Evolutionary conservation across 352 stramenopile genomes (phyloP).

Genomic region (Globisporangium spinosum): DNA sequence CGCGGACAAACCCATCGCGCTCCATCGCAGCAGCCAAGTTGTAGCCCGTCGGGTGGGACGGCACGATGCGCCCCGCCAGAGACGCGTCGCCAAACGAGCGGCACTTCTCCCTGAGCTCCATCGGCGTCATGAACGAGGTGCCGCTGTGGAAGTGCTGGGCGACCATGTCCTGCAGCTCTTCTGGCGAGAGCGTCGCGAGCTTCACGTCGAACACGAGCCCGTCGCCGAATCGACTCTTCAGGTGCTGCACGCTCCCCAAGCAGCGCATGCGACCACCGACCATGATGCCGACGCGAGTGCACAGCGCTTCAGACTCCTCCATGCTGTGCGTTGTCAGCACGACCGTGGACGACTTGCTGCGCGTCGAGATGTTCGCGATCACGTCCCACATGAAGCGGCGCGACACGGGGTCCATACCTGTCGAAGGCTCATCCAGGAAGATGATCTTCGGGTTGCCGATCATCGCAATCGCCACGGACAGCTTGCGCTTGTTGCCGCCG

Average conservation of each 20-base stretch:
- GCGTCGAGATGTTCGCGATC: conserved; percentile 56
- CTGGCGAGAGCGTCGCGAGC: neutral
- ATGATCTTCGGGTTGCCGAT: conserved; percentile 90
- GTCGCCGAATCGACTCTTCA: neutral
- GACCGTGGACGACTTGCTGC: conserved; percentile 8
- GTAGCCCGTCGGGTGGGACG: conserved; percentile 65
- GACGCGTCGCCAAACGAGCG: neutral
- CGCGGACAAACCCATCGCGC: conserved; percentile 13
- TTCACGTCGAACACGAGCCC: neutral
- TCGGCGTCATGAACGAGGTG: neutral
- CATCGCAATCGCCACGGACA: conserved; percentile 92
- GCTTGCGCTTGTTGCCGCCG: conserved; percentile 92
- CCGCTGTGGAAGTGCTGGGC: neutral
- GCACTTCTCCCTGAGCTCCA: neutral
- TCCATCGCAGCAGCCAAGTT: conserved; percentile 47
- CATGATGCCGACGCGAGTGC: conserved; percentile 84
- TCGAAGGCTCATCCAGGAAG: conserved; percentile 87
- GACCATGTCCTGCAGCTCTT: neutral
- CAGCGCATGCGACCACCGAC: conserved; percentile 10
- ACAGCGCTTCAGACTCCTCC: conserved; percentile 58
- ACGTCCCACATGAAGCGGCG: conserved; percentile 91
- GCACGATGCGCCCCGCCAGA: conserved; percentile 38
- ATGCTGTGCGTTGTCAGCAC: conserved; percentile 12
- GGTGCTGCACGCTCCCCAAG: neutral
- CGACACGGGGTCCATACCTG: conserved; percentile 91